phyloP scores from a whole-genome alignment of 2,329 filamentous ascomycete species.

The Verticillium tricorpus region DNA sequence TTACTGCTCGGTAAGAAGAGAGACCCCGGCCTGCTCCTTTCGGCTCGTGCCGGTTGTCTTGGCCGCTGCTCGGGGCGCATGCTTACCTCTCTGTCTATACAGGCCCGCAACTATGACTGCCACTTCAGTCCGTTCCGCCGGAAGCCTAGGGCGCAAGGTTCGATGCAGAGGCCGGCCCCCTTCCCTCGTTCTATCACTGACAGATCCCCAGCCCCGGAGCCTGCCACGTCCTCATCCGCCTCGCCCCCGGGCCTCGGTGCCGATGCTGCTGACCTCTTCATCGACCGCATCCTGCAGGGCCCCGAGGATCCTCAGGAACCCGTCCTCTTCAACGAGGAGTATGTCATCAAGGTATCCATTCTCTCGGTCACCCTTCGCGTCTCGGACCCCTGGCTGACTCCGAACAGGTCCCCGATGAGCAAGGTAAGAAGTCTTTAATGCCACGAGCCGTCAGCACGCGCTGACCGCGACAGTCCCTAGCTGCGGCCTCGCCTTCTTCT shows the following conservation, averaged over 20 bases:
- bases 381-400: too few relatives aligned
- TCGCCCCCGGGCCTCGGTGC: background rate
- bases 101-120: conserved; percentile 2
- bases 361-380: too few relatives aligned
- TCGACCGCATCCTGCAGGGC: conserved; percentile 2
- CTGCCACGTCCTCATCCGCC: background rate
- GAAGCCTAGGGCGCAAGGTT: background rate
- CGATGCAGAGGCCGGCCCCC: background rate
- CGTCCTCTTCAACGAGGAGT: background rate
- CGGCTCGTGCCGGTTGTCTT: background rate
- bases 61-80: background rate
- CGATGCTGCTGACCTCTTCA: background rate
- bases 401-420: background rate
- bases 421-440: background rate
- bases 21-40: background rate
- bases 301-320: background rate
- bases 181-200: background rate
- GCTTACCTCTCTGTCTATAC: background rate
- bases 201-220: background rate
- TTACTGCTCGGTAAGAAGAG: background rate
- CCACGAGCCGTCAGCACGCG: background rate
- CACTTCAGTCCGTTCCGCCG: conserved; percentile 3
- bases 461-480: conserved; percentile 8
- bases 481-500: conserved; percentile 28
- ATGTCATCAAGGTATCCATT: background rate